Percentiles rank a stretch among this genome's conserved stretches.
Evolutionary conservation across 306 rosid species (phyloP).

Genomic region (Senna tora): DNA sequence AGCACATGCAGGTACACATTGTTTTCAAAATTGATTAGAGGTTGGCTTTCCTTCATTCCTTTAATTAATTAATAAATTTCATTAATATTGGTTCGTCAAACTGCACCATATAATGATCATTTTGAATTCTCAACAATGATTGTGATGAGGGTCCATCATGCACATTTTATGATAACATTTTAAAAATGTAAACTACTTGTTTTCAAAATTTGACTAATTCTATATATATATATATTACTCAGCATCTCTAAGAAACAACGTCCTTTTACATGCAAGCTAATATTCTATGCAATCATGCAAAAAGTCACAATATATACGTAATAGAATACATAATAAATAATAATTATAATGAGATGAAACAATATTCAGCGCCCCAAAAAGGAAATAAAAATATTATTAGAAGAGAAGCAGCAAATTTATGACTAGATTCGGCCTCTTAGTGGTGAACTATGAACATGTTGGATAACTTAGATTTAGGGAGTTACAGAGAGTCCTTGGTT

Average conservation of each 20-base stretch:
- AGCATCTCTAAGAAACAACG: neutral
- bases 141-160: neutral
- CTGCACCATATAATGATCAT: too few species aligned
- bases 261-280: neutral
- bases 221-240: too few species aligned
- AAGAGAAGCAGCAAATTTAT: slow-evolving; percentile 1
- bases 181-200: neutral
- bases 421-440: slow-evolving; percentile 9
- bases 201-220: neutral
- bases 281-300: neutral
- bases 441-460: neutral
- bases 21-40: slow-evolving; percentile 21
- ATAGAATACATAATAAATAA: too few species aligned
- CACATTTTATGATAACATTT: neutral
- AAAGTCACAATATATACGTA: neutral
- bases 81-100: too few species aligned
- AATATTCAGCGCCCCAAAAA: neutral
- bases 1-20: neutral
- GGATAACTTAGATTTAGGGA: neutral
- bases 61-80: neutral
- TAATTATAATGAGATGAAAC: neutral
- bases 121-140: neutral
- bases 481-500: slow-evolving; percentile 5
- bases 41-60: slow-evolving; percentile 2
- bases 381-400: neutral